phyloP scores from a whole-genome alignment of 2,329 filamentous ascomycete genomes.

The Lasiodiplodia theobromae region DNA sequence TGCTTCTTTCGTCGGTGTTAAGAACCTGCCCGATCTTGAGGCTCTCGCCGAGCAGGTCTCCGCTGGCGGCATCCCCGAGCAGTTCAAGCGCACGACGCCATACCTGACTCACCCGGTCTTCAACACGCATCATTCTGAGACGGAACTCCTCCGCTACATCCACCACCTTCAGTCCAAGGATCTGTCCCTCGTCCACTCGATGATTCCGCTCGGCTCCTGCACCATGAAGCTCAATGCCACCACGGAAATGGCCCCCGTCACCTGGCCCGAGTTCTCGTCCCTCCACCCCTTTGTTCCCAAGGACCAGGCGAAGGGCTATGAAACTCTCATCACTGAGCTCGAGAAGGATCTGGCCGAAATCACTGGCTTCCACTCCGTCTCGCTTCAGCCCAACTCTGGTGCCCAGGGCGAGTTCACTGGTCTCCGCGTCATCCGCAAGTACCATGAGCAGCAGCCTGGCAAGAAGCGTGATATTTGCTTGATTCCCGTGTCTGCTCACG shows the following conservation, averaged over 20 bases:
- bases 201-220: slow-evolving; percentile 96
- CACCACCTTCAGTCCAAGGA: slow-evolving; percentile 93
- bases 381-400: slow-evolving; percentile 92
- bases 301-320: slow-evolving; percentile 71
- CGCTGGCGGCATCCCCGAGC: slow-evolving; percentile 55
- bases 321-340: slow-evolving; percentile 73
- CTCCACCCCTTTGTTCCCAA: slow-evolving; percentile 81
- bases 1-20: slow-evolving; percentile 53
- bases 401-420: slow-evolving; percentile 96
- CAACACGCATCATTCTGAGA: slow-evolving; percentile 94
- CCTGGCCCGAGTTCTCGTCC: slow-evolving; percentile 75
- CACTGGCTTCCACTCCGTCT: slow-evolving; percentile 89
- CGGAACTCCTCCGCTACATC: slow-evolving; percentile 92
- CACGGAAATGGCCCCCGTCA: slow-evolving; percentile 89
- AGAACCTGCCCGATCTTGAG: slow-evolving; percentile 50
- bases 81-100: slow-evolving; percentile 72
- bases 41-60: slow-evolving; percentile 28
- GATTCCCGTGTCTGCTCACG: slow-evolving; percentile 93
- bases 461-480: slow-evolving; percentile 88
- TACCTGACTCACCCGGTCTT: slow-evolving; percentile 93
- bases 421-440: slow-evolving; percentile 85
- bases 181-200: slow-evolving; percentile 90
- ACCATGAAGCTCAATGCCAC: slow-evolving; percentile 98
- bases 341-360: slow-evolving; percentile 78
- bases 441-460: slow-evolving; percentile 70